Percentiles rank a stretch among this genome's conserved stretches.
phyloP scores from a whole-genome alignment of 2,329 filamentous ascomycete genomes.

The Sclerotinia sclerotiorum region DNA sequence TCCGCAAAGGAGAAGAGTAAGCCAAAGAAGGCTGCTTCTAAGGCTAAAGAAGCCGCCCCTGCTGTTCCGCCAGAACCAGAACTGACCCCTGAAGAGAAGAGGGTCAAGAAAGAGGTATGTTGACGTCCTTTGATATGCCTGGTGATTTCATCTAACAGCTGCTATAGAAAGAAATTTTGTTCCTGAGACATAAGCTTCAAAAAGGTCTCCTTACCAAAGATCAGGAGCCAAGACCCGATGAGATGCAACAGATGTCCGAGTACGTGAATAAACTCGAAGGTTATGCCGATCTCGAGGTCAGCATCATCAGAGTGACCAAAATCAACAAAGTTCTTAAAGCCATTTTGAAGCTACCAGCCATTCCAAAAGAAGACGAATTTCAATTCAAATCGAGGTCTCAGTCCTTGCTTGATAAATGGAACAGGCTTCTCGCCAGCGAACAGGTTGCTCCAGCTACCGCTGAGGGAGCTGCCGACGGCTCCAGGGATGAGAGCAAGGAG shows the following conservation, averaged over 20 bases:
- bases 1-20: constrained; percentile 42
- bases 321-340: constrained; percentile 98
- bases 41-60: constrained; percentile 55
- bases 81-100: constrained; percentile 57
- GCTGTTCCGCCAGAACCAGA: constrained; percentile 56
- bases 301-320: constrained; percentile 87
- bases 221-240: constrained; percentile 79
- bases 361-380: constrained; percentile 86
- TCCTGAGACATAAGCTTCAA: constrained; percentile 90
- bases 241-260: constrained; percentile 76
- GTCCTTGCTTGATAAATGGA: constrained; percentile 83
- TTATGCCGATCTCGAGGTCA: constrained; percentile 78
- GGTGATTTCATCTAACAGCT: constrained; percentile 40
- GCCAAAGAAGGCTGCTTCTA: constrained; percentile 55
- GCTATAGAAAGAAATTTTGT: constrained; percentile 73
- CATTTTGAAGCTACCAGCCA: constrained; percentile 77
- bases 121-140: neutral
- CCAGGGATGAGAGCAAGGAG: constrained; percentile 45
- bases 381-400: constrained; percentile 84
- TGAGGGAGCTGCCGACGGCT: constrained; percentile 37
- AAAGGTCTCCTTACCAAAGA: constrained; percentile 88
- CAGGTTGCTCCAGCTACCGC: constrained; percentile 44
- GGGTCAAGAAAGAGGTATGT: constrained; percentile 58
- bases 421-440: constrained; percentile 70
- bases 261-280: constrained; percentile 79